phyloP scores from a whole-genome alignment of 2,329 filamentous ascomycete genomes.

The Cytospora piceae region DNA sequence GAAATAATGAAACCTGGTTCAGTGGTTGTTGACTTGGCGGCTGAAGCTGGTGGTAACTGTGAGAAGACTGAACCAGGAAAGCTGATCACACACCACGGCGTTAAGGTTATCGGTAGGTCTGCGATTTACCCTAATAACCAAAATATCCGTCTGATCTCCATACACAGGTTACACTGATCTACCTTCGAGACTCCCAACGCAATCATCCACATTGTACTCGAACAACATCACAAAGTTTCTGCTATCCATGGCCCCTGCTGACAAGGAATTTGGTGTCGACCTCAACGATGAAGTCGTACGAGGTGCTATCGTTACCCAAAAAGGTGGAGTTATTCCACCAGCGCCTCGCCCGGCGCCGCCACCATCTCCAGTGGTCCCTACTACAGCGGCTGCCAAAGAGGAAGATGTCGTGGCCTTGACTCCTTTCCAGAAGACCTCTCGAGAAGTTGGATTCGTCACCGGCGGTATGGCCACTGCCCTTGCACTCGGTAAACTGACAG shows the following conservation, averaged over 20 bases:
- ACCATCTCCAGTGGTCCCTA: conserved; percentile 55
- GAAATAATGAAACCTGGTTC: conserved; percentile 88
- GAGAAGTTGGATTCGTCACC: conserved; percentile 75
- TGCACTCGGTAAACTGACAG: conserved; percentile 78
- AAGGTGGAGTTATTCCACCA: conserved; percentile 75
- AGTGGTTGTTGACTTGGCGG: conserved; percentile 84
- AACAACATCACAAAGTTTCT: conserved; percentile 93
- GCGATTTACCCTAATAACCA: no score
- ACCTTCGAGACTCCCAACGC: conserved; percentile 82
- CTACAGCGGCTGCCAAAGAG: conserved; percentile 57
- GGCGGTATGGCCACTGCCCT: conserved; percentile 77
- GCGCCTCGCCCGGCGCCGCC: conserved; percentile 70
- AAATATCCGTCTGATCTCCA: neutral
- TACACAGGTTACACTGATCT: conserved; percentile 77
- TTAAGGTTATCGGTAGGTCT: conserved; percentile 76
- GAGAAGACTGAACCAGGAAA: conserved; percentile 78
- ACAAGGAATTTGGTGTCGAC: conserved; percentile 80
- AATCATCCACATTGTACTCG: conserved; percentile 87
- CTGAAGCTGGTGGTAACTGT: conserved; percentile 87
- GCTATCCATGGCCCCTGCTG: conserved; percentile 77
- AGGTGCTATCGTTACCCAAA: conserved; percentile 79
- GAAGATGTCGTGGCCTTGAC: conserved; percentile 69
- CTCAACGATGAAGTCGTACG: conserved; percentile 84
- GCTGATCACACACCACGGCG: conserved; percentile 71
- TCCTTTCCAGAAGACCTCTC: conserved; percentile 78